Conservation (phyloP, 345 rosid species). For the Barbarea vulgaris region DNA sequence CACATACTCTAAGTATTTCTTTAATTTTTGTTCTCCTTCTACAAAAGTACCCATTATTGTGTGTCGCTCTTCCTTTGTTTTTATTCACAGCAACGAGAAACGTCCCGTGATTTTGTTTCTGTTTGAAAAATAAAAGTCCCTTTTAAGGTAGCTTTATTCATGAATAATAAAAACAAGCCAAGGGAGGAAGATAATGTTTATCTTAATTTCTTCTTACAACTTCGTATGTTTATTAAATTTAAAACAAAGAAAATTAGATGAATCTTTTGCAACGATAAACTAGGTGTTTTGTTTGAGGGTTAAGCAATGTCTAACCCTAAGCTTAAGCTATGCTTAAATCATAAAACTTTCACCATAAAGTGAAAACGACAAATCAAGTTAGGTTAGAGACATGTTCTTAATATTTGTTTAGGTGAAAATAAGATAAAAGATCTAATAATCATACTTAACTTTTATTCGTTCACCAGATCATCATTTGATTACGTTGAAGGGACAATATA, state of each 20-base stretch:
- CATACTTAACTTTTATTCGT: neutral
- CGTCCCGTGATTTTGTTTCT: conserved; percentile 12
- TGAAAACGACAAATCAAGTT: conserved; percentile 25
- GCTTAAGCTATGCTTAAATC: conserved; percentile 19
- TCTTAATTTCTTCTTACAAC: conserved; percentile 12
- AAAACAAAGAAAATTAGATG: conserved; percentile 25
- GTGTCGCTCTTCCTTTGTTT: conserved; percentile 20
- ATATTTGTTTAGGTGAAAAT: neutral
- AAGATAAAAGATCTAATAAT: neutral
- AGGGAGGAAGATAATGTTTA: conserved; percentile 13
- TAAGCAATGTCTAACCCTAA: conserved; percentile 21
- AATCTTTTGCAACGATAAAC: neutral
- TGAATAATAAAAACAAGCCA: neutral
- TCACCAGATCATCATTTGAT: conserved; percentile 3
- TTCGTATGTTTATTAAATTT: conserved; percentile 10
- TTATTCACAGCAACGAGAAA: conserved; percentile 20
- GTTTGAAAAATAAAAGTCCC: conserved; percentile 2
- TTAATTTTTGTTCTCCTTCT: neutral
- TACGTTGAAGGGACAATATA: neutral
- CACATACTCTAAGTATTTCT: too few species aligned
- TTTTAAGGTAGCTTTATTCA: conserved; percentile 17
- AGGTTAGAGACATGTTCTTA: conserved; percentile 27
- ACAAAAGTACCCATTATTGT: conserved; percentile 9
- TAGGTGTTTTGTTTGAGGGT: conserved; percentile 25
- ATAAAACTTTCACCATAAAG: conserved; percentile 11